Evolutionary conservation across 108 stramenopile species (phyloP).

Genomic region (Mediolabrus comicus): DNA sequence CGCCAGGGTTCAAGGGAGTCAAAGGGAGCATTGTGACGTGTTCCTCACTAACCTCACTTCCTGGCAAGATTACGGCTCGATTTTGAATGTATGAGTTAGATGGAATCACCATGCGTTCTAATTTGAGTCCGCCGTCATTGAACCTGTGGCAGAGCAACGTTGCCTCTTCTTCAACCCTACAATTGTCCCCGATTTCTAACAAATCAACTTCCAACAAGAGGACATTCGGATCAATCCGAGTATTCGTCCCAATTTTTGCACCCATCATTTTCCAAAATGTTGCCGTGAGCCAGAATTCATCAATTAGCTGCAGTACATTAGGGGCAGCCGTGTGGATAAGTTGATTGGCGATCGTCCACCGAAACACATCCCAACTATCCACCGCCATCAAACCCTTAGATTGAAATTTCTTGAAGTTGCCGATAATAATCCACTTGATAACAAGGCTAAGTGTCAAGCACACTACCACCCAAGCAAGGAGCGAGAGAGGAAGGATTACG

Average conservation of each 20-base stretch:
- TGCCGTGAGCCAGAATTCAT: no score
- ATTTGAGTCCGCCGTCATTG: no score
- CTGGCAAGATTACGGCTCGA: not conserved
- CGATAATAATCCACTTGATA: not conserved
- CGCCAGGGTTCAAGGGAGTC: not conserved
- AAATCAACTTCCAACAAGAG: no score
- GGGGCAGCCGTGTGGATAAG: not conserved
- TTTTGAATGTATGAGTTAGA: no score
- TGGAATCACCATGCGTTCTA: no score
- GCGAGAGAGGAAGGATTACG: not conserved
- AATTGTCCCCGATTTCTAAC: no score
- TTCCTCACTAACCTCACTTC: not conserved
- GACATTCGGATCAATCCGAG: no score
- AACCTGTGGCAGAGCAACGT: no score
- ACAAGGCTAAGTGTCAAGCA: not conserved
- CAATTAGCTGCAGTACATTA: not conserved
- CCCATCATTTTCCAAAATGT: no score
- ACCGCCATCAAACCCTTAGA: not conserved
- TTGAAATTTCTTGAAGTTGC: not conserved
- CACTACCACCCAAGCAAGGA: not conserved
- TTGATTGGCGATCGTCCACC: not conserved
- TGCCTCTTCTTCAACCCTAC: no score
- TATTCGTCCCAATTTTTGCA: no score
- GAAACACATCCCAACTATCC: not conserved
- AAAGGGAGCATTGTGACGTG: not conserved